Evolutionary conservation across 2,329 filamentous ascomycete species (phyloP), one percentile per base, ranked within the genome.

Genomic region (Amylocarpus encephaloides): DNA sequence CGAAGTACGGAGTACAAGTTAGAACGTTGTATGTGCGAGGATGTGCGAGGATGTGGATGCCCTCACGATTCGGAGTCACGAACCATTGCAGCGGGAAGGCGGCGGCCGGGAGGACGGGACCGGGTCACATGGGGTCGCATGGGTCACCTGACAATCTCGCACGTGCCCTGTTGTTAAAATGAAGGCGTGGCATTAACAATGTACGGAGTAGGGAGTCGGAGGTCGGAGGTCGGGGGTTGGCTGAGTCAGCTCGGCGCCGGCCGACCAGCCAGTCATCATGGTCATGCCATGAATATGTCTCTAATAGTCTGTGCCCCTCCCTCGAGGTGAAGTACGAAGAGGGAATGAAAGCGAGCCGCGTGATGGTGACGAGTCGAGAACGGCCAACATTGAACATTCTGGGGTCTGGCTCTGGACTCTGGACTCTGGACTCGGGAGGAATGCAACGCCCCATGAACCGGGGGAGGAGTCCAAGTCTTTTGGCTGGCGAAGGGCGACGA

Each of bases 291-390:
- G 12, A 16, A 36, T 36, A 16, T 26, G n/a, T n/a, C n/a, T n/a
- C n/a, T n/a, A n/a, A n/a, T n/a, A n/a, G n/a, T n/a, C n/a, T n/a
- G n/a, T n/a, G n/a, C n/a, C n/a, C n/a, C n/a, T n/a, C n/a, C n/a
- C n/a, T n/a, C n/a, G n/a, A n/a, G n/a, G n/a, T n/a, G n/a, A n/a
- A n/a, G n/a, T n/a, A n/a, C n/a, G n/a, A n/a, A n/a, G n/a, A n/a
- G n/a, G n/a, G n/a, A n/a, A n/a, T n/a, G n/a, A n/a, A n/a, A 22
- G 1, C 12, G 22, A 39, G 39, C 38, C 49, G 49, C 45, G 49
- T 48, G 49, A 48, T 48, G 15, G 44, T 38, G 6, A 16, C n/a
- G 16, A 48, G 16, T 40, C 41, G 39, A 42, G 45, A 13, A 13
- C 15, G 19, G 32, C 13, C 40, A 32, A 36, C 32, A 36, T n/a